phyloP scores from a whole-genome alignment of 306 rosid genomes.

The Quercus agrifolia region DNA sequence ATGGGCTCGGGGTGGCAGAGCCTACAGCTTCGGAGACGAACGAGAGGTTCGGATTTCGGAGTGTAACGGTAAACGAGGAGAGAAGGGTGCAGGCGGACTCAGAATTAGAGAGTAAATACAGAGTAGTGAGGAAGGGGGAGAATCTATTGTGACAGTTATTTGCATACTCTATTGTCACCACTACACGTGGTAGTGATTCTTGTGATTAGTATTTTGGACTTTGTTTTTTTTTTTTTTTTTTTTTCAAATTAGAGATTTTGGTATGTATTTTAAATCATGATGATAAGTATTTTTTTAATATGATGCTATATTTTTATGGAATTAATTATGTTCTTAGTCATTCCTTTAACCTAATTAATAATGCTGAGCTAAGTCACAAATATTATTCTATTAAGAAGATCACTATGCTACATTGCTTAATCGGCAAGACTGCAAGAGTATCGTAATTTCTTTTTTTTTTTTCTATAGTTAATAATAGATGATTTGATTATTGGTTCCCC shows the following conservation, averaged over 20 bases:
- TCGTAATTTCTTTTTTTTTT: too few species aligned
- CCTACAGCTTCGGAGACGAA: conserved; percentile 12
- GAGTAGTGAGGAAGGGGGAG: neutral
- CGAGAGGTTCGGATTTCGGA: neutral
- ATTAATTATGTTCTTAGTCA: too few species aligned
- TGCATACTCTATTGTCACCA: neutral
- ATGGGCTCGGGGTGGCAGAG: neutral
- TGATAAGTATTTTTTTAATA: neutral
- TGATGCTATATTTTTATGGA: neutral
- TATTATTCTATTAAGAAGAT: too few species aligned
- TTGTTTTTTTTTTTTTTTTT: too few species aligned
- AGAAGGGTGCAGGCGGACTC: neutral
- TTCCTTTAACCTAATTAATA: too few species aligned
- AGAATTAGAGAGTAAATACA: neutral
- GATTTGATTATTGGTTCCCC: too few species aligned
- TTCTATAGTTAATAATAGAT: too few species aligned
- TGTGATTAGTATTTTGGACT: neutral
- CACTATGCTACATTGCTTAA: too few species aligned
- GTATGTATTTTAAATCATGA: neutral
- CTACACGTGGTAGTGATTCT: neutral
- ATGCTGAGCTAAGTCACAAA: too few species aligned
- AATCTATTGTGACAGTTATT: neutral
- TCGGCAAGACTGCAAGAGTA: too few species aligned
- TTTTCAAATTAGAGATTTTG: neutral
- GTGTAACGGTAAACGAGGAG: conserved; percentile 28